Conservation (phyloP, 2,329 filamentous ascomycete species). For the Neoscytalidium dimidiatum region DNA sequence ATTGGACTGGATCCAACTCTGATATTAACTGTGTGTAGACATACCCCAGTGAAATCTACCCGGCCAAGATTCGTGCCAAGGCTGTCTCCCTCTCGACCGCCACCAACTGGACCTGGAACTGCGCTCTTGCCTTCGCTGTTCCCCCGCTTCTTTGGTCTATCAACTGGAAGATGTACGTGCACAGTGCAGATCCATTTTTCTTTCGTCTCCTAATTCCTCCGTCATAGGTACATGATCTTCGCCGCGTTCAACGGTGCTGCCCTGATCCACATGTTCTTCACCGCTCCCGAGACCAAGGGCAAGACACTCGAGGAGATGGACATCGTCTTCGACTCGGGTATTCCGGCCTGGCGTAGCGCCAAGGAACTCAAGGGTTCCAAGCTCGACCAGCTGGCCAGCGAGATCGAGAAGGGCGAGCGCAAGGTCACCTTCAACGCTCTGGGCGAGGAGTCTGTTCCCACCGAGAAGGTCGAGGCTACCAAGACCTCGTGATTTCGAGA, state of each 20-base stretch:
- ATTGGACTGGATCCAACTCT: not conserved
- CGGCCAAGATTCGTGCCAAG: conserved; percentile 35
- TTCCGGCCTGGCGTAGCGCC: conserved; percentile 14
- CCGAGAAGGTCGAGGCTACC: not conserved
- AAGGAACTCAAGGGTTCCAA: conserved; percentile 29
- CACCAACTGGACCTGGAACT: conserved; percentile 42
- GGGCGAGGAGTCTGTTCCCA: not conserved
- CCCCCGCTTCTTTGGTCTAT: conserved; percentile 36
- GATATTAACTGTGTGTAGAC: not conserved
- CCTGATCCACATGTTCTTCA: conserved; percentile 30
- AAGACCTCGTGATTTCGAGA: not conserved
- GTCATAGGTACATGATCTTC: conserved; percentile 32
- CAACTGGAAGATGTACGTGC: conserved; percentile 26
- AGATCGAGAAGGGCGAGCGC: conserved; percentile 37
- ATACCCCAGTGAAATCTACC: conserved; percentile 55
- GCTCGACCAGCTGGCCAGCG: conserved; percentile 35
- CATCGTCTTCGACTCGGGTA: conserved; percentile 25
- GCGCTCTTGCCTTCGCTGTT: conserved; percentile 57
- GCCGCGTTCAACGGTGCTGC: conserved; percentile 27
- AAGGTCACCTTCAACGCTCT: conserved; percentile 18
- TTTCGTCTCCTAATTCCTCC: not conserved
- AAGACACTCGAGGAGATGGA: conserved; percentile 36
- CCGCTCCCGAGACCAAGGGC: conserved; percentile 35
- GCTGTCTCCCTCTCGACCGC: conserved; percentile 39
- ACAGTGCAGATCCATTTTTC: not conserved